A percentile compares a stretch with the other conserved stretches of the same genome.
These are phyloP conservation scores for Beauveria australis DNA, from an alignment of 2,329 filamentous ascomycete genomes.

Conservation along the genomic window DNA sequence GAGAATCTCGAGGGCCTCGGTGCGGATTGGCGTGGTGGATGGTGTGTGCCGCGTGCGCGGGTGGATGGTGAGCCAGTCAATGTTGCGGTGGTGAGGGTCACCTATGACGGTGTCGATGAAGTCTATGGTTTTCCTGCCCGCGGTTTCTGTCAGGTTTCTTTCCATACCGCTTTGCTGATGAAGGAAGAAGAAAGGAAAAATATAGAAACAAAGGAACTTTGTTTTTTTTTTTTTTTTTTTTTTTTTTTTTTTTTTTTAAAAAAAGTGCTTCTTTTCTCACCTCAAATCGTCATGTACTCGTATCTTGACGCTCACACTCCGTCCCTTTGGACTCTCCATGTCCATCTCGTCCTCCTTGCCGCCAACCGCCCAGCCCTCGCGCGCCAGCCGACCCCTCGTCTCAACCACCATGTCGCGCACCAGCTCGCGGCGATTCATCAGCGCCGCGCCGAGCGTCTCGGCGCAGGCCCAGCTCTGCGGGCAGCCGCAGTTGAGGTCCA, in stretches of 20 bases:
- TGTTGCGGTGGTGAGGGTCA: constrained; percentile 39
- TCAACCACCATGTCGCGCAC: constrained; percentile 58
- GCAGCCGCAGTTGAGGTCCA: constrained; percentile 67
- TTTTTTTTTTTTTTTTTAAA: too few species aligned
- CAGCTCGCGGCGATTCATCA: constrained; percentile 57
- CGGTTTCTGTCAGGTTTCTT: neutral
- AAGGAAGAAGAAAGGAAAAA: neutral
- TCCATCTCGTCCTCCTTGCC: constrained; percentile 31
- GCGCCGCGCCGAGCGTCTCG: constrained; percentile 57
- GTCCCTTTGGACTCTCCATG: constrained; percentile 33
- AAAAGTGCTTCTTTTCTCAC: constrained; percentile 19
- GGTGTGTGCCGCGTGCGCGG: constrained; percentile 55
- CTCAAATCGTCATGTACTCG: constrained; percentile 57
- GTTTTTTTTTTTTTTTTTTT: too few species aligned
- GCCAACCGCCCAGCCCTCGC: constrained; percentile 46
- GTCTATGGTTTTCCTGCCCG: constrained; percentile 43
- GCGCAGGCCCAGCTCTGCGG: constrained; percentile 66
- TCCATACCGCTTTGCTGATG: neutral
- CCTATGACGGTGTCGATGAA: constrained; percentile 56
- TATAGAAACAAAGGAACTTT: neutral
- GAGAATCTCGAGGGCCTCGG: constrained; percentile 51
- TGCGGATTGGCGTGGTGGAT: constrained; percentile 51
- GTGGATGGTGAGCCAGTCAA: constrained; percentile 65
- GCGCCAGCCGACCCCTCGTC: constrained; percentile 42
- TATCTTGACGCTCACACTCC: constrained; percentile 64